A percentile compares a stretch with the other conserved stretches of the same genome.
Evolutionary conservation across 306 rosid genomes (phyloP).

Genomic region (Oemleria cerasiformis): DNA sequence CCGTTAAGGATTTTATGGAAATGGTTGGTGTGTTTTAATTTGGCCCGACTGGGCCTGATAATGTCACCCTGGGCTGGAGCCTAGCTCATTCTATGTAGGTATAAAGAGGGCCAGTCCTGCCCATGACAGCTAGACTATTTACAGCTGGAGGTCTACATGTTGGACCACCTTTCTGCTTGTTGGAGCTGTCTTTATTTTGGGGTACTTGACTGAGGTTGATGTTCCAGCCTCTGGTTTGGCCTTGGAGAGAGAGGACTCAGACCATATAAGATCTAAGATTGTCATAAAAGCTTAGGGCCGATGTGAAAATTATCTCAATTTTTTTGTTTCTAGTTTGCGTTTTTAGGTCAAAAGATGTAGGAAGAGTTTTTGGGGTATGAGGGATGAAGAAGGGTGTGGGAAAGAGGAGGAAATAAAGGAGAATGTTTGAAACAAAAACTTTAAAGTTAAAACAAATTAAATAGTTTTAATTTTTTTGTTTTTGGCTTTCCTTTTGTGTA

Average conservation of each 20-base stretch:
- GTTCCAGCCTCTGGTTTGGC: neutral
- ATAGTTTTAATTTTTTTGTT: no score
- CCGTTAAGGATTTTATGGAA: neutral
- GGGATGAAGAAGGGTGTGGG: no score
- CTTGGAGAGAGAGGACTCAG: neutral
- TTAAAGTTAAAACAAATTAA: no score
- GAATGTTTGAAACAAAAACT: no score
- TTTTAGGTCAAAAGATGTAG: no score
- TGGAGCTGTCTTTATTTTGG: neutral
- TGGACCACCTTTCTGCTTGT: neutral
- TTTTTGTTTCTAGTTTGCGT: no score
- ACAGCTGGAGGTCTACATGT: neutral
- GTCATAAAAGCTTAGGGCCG: neutral
- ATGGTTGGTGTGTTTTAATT: neutral
- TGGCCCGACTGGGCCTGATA: neutral
- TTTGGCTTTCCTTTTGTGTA: no score
- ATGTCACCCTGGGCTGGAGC: neutral
- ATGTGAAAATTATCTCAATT: no score
- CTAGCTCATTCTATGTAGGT: neutral
- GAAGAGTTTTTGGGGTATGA: no score
- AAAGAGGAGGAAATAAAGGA: no score
- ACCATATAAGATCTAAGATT: neutral
- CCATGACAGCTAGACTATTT: neutral
- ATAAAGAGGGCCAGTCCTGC: neutral
- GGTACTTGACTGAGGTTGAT: neutral